Conservation (phyloP, 2,329 filamentous ascomycete species). For the Colletotrichum plurivorum region DNA sequence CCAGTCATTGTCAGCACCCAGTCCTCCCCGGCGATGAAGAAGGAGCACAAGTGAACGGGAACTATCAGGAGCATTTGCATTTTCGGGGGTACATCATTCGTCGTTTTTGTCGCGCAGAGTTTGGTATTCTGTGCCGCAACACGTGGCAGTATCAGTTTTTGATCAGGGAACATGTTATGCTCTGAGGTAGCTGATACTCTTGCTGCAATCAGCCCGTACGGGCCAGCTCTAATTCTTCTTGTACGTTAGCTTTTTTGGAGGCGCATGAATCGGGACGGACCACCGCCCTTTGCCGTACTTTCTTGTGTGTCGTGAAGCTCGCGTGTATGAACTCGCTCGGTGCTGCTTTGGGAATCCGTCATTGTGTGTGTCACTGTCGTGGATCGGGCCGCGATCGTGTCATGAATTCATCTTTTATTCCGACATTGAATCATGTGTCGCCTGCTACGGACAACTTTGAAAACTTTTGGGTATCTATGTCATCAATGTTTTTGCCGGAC, state of each 20-base stretch:
- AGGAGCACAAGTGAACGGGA: constrained; percentile 48
- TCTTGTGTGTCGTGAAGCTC: neutral
- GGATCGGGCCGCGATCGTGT: too few relatives aligned
- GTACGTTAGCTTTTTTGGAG: constrained; percentile 56
- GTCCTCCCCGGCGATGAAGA: constrained; percentile 63
- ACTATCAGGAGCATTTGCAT: constrained; percentile 36
- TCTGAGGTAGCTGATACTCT: constrained; percentile 52
- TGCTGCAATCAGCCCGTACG: constrained; percentile 48
- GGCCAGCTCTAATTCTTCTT: constrained; percentile 53
- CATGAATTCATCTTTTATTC: neutral
- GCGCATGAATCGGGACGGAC: constrained; percentile 26
- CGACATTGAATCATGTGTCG: constrained; percentile 11
- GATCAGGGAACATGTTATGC: constrained; percentile 54
- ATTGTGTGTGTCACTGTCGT: too few relatives aligned
- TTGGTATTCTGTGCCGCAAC: constrained; percentile 34
- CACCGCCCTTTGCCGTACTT: constrained; percentile 29
- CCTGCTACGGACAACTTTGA: constrained; percentile 36
- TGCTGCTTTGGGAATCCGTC: too few relatives aligned
- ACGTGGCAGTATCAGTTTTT: constrained; percentile 42
- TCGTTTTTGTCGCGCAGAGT: constrained; percentile 26
- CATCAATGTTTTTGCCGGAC: constrained; percentile 44
- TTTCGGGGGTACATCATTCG: constrained; percentile 39
- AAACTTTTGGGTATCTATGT: constrained; percentile 40
- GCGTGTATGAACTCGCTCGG: too few relatives aligned
- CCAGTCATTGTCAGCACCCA: constrained; percentile 59